Evolutionary conservation across 1,284 basidiomycete species (phyloP).

Genomic region (Moesziomyces sp.): DNA sequence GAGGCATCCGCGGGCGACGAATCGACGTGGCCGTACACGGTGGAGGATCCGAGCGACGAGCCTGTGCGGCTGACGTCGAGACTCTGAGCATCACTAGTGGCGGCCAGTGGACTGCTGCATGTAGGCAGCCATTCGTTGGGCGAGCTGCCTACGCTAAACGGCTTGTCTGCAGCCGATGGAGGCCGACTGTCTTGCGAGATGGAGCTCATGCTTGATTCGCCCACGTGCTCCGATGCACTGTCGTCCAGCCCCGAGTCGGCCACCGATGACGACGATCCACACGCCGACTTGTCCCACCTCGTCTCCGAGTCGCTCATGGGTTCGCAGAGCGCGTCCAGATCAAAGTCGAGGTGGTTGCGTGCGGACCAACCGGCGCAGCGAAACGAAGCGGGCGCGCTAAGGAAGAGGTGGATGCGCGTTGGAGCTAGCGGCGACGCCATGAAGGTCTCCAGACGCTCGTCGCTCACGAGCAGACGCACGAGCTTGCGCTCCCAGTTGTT

Average conservation of each 20-base stretch:
- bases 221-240: slow-evolving; percentile 23
- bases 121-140: slow-evolving; percentile 19
- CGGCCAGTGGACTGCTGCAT: slow-evolving; percentile 11
- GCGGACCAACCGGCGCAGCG: slow-evolving; percentile 50
- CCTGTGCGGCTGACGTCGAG: slow-evolving; percentile 20
- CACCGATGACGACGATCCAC: slow-evolving; percentile 22
- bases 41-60: slow-evolving; percentile 35
- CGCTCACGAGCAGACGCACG: slow-evolving; percentile 38
- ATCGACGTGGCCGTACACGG: slow-evolving; percentile 20
- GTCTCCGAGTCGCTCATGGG: neutral
- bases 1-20: slow-evolving; percentile 1
- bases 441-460: slow-evolving; percentile 25
- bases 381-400: slow-evolving; percentile 37
- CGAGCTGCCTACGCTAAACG: neutral
- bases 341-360: slow-evolving; percentile 39
- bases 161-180: slow-evolving; percentile 20
- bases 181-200: slow-evolving; percentile 31
- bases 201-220: slow-evolving; percentile 37
- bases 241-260: slow-evolving; percentile 39
- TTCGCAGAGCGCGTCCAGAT: slow-evolving; percentile 18
- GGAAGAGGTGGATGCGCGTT: slow-evolving; percentile 38
- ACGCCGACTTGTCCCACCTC: slow-evolving; percentile 9
- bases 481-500: slow-evolving; percentile 53
- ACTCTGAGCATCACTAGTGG: neutral
- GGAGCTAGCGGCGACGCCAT: slow-evolving; percentile 19